Base-by-base conservation (phyloP, 2,329 filamentous ascomycete species). In the Aspergillus ibericus region DNA sequence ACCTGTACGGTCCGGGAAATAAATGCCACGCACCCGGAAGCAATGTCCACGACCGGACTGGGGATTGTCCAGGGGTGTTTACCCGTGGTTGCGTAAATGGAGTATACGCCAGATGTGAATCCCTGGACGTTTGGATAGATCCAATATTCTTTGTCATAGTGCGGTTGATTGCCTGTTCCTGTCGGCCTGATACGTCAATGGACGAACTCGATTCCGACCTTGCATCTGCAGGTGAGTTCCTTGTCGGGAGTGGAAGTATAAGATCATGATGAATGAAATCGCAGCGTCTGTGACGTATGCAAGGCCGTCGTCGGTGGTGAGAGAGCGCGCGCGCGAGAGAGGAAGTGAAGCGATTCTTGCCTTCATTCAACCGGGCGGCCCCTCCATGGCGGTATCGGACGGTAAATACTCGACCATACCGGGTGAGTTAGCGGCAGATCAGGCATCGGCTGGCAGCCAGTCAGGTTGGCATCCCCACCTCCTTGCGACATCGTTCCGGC, bases 391-490 rank as follows among this genome's bases (percentile, higher is more conserved):
- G 36, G 36, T 42, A 51, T 36, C 20, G 25, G 15, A 6, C 49
- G 7, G 20, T 51, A 35, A 49, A 36, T 51, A 25, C 25, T 18
- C 44, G 29, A n/a, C 25, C 25, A 48, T 27, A 42, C 38, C 38
- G 38, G 38, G 38, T 42, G 20, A 18, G 35, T 55, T 63, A 63
- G 61, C 51, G 59, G 61, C 61, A 61, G 61, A 63, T 63, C 61
- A 63, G 61, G 61, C 61, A 63, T 59, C 54, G 52, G 54, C 20
- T 56, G 47, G 54, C 53, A 55, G 56, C 61, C 59, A 62, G 53
- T 63, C 56, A 55, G 20, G 53, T 40, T 16, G 25, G 35, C 55
- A 40, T 59, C 52, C 55, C 61, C 59, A 61, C 61, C 52, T 51
- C 36, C 51, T 34, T 47, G 42, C 51, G 48, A 56, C n/a, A 25